phyloP scores from a whole-genome alignment of 345 rosid genomes.

The Bruguiera parviflora region DNA sequence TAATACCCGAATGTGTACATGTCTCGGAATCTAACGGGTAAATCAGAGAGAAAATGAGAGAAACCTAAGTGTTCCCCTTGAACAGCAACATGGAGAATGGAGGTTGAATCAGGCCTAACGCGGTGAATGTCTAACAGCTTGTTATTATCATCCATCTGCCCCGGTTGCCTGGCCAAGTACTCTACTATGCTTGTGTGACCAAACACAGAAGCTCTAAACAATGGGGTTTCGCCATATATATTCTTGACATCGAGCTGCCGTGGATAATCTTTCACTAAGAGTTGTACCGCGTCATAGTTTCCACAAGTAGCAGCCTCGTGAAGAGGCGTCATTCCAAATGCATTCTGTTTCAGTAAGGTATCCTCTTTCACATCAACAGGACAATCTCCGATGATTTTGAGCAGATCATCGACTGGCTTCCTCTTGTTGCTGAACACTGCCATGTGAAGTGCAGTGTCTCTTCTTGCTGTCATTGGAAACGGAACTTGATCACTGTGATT shows the following conservation, averaged over 20 bases:
- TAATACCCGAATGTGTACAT: too few relatives aligned
- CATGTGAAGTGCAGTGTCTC: conserved; percentile 5
- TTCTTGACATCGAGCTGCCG: background rate
- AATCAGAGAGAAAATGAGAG: background rate
- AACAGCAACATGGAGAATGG: conserved; percentile 29
- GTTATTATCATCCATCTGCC: background rate
- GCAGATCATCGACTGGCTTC: background rate
- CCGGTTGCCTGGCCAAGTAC: background rate
- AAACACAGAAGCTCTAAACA: conserved; percentile 8
- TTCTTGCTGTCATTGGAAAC: background rate
- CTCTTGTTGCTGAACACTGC: conserved; percentile 3
- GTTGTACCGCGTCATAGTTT: background rate
- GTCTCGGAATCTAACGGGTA: too few relatives aligned
- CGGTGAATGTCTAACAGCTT: background rate
- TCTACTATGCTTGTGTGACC: background rate
- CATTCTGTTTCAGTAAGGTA: background rate
- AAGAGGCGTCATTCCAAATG: background rate
- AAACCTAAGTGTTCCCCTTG: conserved; percentile 29
- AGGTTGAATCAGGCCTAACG: conserved; percentile 11
- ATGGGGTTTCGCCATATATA: background rate
- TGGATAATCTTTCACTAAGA: background rate
- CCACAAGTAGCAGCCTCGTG: conserved; percentile 9
- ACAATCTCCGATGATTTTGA: background rate
- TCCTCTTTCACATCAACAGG: background rate
- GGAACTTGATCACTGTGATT: background rate